Conservation (phyloP, 192 early-diverging fungal genomes). For the Entophlyctis helioformis region DNA sequence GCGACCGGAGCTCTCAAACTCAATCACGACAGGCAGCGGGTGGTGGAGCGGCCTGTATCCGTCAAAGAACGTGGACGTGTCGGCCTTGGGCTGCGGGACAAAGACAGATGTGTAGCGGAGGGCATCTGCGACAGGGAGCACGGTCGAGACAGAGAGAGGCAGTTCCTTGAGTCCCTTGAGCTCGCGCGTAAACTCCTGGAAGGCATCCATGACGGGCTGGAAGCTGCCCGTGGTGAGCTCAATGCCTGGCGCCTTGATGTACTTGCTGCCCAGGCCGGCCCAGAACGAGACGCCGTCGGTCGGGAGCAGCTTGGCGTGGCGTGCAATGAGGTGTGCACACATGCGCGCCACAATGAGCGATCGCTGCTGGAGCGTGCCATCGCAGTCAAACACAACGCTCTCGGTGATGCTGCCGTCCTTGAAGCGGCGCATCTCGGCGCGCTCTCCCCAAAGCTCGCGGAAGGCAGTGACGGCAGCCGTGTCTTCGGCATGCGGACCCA, state of each 20-base stretch:
- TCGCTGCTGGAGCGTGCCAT: conserved; percentile 42
- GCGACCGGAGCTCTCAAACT: conserved; percentile 68
- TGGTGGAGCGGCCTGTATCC: conserved; percentile 13
- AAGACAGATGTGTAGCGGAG: conserved; percentile 67
- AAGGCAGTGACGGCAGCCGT: conserved; percentile 48
- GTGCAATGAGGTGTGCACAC: conserved; percentile 60
- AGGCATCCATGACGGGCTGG: conserved; percentile 54
- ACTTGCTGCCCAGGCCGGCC: conserved; percentile 55
- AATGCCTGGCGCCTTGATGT: conserved; percentile 36
- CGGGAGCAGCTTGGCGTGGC: conserved; percentile 51
- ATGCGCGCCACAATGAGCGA: conserved; percentile 68
- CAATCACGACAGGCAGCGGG: conserved; percentile 59
- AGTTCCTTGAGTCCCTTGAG: conserved; percentile 51
- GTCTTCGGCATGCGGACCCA: conserved; percentile 74
- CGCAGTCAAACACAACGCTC: conserved; percentile 71
- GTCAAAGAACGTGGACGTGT: background rate
- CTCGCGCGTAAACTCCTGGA: conserved; percentile 48
- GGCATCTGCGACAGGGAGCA: conserved; percentile 42
- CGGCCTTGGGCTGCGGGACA: conserved; percentile 50
- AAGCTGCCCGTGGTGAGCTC: conserved; percentile 29
- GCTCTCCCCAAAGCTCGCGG: conserved; percentile 77
- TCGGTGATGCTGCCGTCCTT: conserved; percentile 84
- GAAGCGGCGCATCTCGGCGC: conserved; percentile 84
- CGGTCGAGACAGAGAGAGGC: conserved; percentile 49
- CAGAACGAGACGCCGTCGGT: conserved; percentile 34